Conservation (phyloP, 176 grass and related monocot genomes). For the Microstegium vimineum region DNA sequence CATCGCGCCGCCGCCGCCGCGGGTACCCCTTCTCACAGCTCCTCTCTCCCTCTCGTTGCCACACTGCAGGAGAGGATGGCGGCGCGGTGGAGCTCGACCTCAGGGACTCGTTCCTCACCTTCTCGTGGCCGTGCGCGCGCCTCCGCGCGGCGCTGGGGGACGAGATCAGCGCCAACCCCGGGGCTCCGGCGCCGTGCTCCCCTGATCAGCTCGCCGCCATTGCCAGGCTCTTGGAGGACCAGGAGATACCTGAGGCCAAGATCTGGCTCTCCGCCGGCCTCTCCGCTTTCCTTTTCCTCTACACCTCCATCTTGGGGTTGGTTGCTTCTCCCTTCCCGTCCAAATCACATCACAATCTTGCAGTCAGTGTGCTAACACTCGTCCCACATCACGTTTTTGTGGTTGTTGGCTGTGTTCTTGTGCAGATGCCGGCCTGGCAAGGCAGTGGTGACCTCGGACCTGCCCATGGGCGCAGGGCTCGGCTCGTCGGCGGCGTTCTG, state of each 20-base stretch:
- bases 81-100: constrained; percentile 58
- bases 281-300: constrained; percentile 74
- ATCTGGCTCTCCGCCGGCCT: constrained; percentile 65
- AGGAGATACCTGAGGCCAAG: constrained; percentile 58
- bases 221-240: constrained; percentile 33
- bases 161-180: not conserved
- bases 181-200: constrained; percentile 31
- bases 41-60: not conserved
- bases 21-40: not conserved
- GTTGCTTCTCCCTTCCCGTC: not conserved
- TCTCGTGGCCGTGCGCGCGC: constrained; percentile 57
- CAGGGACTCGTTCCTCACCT: constrained; percentile 48
- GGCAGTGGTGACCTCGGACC: constrained; percentile 56
- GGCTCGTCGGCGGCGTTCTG: constrained; percentile 79
- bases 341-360: not conserved
- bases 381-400: not conserved
- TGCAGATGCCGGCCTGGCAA: constrained; percentile 62
- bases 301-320: constrained; percentile 73
- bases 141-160: constrained; percentile 40
- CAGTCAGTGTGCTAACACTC: not conserved
- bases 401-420: not conserved
- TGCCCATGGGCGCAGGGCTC: constrained; percentile 68
- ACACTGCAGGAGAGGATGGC: not conserved
- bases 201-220: constrained; percentile 30
- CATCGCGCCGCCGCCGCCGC: not conserved